phyloP scores from a whole-genome alignment of 1,284 basidiomycete species.

The Thecaphora frezii region DNA sequence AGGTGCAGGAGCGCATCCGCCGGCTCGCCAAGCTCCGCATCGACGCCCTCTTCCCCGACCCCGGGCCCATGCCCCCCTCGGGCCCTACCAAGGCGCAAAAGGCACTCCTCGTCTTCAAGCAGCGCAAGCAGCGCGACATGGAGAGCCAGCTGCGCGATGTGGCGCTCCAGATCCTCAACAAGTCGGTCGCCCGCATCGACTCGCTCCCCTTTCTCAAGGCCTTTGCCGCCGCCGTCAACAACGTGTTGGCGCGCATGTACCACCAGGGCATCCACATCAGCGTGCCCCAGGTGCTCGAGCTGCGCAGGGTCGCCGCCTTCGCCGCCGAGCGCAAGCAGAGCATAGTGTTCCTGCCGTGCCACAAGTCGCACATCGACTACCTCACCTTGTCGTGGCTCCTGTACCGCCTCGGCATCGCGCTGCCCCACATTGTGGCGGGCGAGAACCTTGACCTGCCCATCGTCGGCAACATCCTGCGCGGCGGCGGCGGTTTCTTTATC shows the following conservation, averaged over 20 bases:
- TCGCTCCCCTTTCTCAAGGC: conserved; percentile 41
- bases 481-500: conserved; percentile 60
- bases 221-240: conserved; percentile 55
- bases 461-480: conserved; percentile 54
- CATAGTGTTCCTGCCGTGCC: conserved; percentile 59
- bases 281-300: conserved; percentile 50
- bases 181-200: conserved; percentile 44
- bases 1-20: conserved; percentile 44
- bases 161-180: conserved; percentile 38
- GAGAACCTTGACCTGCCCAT: conserved; percentile 59
- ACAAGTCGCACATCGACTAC: conserved; percentile 60
- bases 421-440: conserved; percentile 60
- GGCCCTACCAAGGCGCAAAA: conserved; percentile 28
- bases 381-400: conserved; percentile 52
- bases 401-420: conserved; percentile 57
- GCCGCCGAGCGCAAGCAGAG: conserved; percentile 57
- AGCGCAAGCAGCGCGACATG: conserved; percentile 43
- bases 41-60: conserved; percentile 32
- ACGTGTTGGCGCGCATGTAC: conserved; percentile 58
- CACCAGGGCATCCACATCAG: conserved; percentile 55
- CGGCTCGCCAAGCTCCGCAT: conserved; percentile 36
- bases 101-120: conserved; percentile 33
- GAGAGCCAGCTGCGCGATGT: conserved; percentile 45
- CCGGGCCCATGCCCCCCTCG: conserved; percentile 15
- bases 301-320: conserved; percentile 49